Evolutionary conservation across 1,284 basidiomycete genomes (phyloP), one percentile per base, ranked within the genome.

Genomic region (Ustilago bromivora): DNA sequence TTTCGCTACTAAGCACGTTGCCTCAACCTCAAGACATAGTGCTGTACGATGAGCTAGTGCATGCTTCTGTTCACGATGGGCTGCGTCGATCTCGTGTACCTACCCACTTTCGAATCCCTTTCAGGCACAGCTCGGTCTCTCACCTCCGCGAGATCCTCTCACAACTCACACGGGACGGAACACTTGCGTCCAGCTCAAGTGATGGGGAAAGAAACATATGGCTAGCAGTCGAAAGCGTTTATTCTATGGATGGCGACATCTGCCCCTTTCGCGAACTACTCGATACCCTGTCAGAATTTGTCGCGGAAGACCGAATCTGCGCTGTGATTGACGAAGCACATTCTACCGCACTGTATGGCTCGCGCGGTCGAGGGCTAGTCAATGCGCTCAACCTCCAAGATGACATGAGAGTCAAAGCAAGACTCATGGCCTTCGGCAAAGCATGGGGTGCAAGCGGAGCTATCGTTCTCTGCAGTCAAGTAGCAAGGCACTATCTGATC

Each of bases 181-280:
- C 53, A 3, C 47, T 71, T 28, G 60, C 40, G 2, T 47, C 57
- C 15, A 58, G 52, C 46, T 53, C 15, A 10, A 67, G 52, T 36
- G 51, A 31, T 28, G 23, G 4, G 3, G 59, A 19, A 6, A 43
- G 49, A 13, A 85, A 85, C 49, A 71, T 86, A 35, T 86, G 86
- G 71, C 56, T 98, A n/a, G 92, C 93, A 0, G 90, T 97, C 17
- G 96, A 98, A 88, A 91, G 91, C 51, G 87, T 98, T 63, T 98
- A 98, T 84, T 94, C 92, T 71, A 98, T 98, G 96, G 96, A 98
- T 81, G 96, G 96, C 17, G 96, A 95, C 55, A 89, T 96, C 67
- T 90, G 93, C 1, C 94, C 94, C 0, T 88, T 98, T 15, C 71
- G 75, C 7, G 89, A 90, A 40, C 91, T 97, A 62, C 89, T 91